phyloP scores from a whole-genome alignment of 1,139 yeast species.

The Sugiyamaella paludigena region DNA sequence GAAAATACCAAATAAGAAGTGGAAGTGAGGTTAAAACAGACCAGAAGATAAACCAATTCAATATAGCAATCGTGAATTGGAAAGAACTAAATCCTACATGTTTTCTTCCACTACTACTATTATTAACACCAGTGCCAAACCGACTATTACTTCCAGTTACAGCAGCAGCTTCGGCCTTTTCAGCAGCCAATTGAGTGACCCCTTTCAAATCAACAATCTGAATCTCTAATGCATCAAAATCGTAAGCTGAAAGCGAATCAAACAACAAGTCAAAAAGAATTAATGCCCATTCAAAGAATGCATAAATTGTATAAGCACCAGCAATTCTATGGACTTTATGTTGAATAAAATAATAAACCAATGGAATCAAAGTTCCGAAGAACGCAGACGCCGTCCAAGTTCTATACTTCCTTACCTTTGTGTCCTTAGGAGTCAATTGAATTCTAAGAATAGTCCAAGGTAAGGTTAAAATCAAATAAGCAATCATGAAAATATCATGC shows the following conservation, averaged over 20 bases:
- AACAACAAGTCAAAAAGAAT: constrained; percentile 79
- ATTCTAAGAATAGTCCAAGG: constrained; percentile 84
- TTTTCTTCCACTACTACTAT: constrained; percentile 19
- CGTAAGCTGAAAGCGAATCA: constrained; percentile 75
- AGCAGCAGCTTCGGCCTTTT: constrained; percentile 15
- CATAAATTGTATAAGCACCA: constrained; percentile 95
- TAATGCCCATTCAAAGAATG: constrained; percentile 91
- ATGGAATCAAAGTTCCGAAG: constrained; percentile 70
- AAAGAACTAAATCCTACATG: constrained; percentile 32
- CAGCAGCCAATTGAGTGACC: constrained; percentile 30
- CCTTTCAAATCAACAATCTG: constrained; percentile 42
- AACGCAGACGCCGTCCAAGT: constrained; percentile 56
- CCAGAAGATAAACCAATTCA: constrained; percentile 67
- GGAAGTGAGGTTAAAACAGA: constrained; percentile 75
- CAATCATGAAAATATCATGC: constrained; percentile 93
- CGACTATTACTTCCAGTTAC: neutral
- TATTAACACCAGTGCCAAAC: neutral
- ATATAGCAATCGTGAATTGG: constrained; percentile 31
- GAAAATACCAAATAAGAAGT: constrained; percentile 93
- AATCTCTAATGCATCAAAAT: constrained; percentile 59
- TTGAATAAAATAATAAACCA: constrained; percentile 85
- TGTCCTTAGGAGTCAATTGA: constrained; percentile 50
- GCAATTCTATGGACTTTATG: constrained; percentile 84
- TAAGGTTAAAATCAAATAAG: constrained; percentile 79
- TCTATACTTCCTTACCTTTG: constrained; percentile 53